Evolutionary conservation across 2,329 filamentous ascomycete genomes (phyloP).

Genomic region (Sporothrix globosa): DNA sequence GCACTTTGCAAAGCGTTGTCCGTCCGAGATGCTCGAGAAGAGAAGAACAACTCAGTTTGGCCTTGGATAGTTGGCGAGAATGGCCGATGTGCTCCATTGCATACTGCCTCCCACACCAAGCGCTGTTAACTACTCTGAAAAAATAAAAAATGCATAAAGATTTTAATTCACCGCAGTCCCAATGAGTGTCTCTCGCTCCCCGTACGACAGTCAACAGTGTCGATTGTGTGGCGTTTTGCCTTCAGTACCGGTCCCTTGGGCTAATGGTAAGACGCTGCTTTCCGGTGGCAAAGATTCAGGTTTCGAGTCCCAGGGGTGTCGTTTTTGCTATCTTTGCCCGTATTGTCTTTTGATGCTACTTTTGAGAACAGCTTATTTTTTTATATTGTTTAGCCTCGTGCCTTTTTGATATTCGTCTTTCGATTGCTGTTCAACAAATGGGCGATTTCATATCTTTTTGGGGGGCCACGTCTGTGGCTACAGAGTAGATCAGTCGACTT

Average conservation of each 20-base stretch:
- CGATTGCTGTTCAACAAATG: neutral
- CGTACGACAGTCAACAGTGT: neutral
- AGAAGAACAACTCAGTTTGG: neutral
- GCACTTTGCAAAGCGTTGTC: neutral
- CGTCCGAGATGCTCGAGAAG: neutral
- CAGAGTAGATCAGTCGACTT: neutral
- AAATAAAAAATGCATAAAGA: slow-evolving; percentile 23
- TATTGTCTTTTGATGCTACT: neutral
- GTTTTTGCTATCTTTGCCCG: neutral
- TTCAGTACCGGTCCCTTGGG: neutral
- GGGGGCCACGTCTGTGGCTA: neutral
- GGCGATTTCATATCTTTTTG: neutral
- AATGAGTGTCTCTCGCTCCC: neutral
- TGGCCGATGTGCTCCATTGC: neutral
- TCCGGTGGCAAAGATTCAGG: slow-evolving; percentile 20
- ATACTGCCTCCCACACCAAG: neutral
- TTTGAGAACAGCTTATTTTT: neutral
- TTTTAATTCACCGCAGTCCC: neutral
- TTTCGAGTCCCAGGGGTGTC: slow-evolving; percentile 20
- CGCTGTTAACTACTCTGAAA: neutral
- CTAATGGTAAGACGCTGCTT: slow-evolving; percentile 21
- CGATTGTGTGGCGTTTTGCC: neutral
- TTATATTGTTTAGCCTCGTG: neutral
- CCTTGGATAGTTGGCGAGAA: slow-evolving; percentile 12
- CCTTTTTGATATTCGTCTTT: neutral